Evolutionary conservation across 129 eudicot species (phyloP), one percentile per base, ranked within the genome.

Genomic region (Centrapalus pauciflorus): DNA sequence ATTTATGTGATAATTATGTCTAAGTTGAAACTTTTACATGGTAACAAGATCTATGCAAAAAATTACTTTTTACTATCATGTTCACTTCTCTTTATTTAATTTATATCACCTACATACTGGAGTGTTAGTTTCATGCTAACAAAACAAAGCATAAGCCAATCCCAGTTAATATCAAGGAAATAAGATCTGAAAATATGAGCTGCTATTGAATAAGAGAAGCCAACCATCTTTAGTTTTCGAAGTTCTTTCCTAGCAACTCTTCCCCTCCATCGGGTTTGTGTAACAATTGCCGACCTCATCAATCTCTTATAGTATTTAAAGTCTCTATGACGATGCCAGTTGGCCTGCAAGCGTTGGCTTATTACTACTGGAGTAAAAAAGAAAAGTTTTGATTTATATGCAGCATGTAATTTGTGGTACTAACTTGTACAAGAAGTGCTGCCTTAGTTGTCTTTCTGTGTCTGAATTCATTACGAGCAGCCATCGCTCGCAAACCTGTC

Each of bases 211-310:
- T 25, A 4, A 67, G 37, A 74, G 74, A 32, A 35, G 33, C 88
- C 34, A 69, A 93, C 98, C 98, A 80, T 80, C 78, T 93, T 93
- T 26, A 93, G 78, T 74, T 81, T 78, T 33, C 92, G 85, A 71
- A 93, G 96, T 80, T 88, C 98, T 70, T 29, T 85, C 71, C 80
- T 86, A 69, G 87, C 95, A 65, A 70, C 25, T 55, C 83, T 82
- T 56, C 98, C 98, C 74, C 98, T 93, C 98, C 98, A 93, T 82
- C 98, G 78, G 62, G 87, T 85, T 80, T 93, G 98, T 17, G 96
- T 80, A 35, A 83, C 64, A 80, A 93, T 33, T 51, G 88, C 77
- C 56, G 95, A 81, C 74, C 81, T 48, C 79, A 69, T 88, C 77
- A 88, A 82, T 61, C 63, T 88, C 85, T 82, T 85, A 78, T 83